Evolutionary conservation across 1,139 yeast genomes (phyloP), one percentile per base, ranked within the genome.

Genomic region (Lodderomyces parapsilosis): DNA sequence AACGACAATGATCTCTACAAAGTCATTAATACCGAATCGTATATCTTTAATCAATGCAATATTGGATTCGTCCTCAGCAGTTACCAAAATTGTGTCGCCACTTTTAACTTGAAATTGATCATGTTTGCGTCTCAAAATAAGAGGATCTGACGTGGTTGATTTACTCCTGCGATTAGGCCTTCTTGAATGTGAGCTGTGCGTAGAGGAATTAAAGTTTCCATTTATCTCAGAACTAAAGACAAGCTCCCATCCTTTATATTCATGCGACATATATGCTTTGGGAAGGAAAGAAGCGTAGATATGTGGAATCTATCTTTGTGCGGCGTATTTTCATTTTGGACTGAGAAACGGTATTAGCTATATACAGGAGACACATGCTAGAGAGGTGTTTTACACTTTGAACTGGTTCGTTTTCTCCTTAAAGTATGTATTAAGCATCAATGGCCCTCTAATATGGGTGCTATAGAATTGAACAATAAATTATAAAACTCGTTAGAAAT

Each of bases 11-110:
- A 77, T 46, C 20, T 71, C 78, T 3, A 76, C 49, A 45, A 63
- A 71, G 27, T 56, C 57, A 32, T 63, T 64, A 20, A 61, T 62
- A 0, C 77, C 80, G 46, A 71, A 66, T 30, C 52, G 44, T 20
- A 77, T 68, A 19, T 74, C 77, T 36, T 64, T 63, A 22, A 77
- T 62, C 13, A 75, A 49, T 0, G 66, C 78, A 42, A 45, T 50
- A 42, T 37, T 44, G 8, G 40, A 54, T 37, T 42, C 49, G 34
- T 55, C 56, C 24, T 28, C 41, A 20, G 38, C 23, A 31, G 56
- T 53, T 1, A 69, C 61, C 4, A 67, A 48, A 0, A 76, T 47
- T 19, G 66, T 55, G 47, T 71, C 77, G 1, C 81, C 81, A n/a
- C 55, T 63, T 36, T 57, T 60, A 15, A 76, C 42, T 42, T 60